These are phyloP conservation scores for Tricholoma hemisulphureum DNA, from an alignment of 768 basidiomycete species.

Conservation along the genomic window DNA sequence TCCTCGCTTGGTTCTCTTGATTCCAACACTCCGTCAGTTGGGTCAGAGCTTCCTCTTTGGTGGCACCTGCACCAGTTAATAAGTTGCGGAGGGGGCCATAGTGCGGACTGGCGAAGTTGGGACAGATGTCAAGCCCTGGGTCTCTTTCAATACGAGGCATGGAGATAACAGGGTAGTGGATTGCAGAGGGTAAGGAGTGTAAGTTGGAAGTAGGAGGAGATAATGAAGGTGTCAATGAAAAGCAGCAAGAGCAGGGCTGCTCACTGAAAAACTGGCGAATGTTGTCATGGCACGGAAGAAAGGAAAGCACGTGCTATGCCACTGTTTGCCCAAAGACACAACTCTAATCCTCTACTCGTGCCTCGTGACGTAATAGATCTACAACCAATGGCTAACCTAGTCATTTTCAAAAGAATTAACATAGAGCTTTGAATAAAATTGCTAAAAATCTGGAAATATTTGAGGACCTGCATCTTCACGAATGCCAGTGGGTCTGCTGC, in stretches of 20 bases:
- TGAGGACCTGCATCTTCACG: no score
- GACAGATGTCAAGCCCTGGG: not conserved
- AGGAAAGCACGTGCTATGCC: not conserved
- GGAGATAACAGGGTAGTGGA: not conserved
- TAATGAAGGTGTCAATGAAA: not conserved
- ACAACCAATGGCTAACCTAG: no score
- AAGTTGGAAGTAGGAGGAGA: not conserved
- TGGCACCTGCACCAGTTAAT: not conserved
- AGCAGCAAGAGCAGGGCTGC: not conserved
- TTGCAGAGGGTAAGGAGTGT: not conserved
- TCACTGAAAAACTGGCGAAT: not conserved
- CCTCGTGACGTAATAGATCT: conserved; percentile 1
- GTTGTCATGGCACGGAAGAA: not conserved
- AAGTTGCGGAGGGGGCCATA: no score
- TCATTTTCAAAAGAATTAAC: no score
- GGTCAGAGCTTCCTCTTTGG: not conserved
- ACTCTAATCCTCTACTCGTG: conserved; percentile 2
- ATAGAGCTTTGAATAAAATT: no score
- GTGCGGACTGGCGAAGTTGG: no score
- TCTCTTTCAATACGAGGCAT: not conserved
- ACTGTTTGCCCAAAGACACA: not conserved
- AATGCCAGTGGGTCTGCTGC: no score
- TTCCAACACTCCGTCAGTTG: not conserved
- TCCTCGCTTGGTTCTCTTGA: not conserved
- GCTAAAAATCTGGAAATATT: no score